These are phyloP conservation scores for Plenodomus tracheiphilus DNA, from an alignment of 2,329 filamentous ascomycete species.

Conservation along the genomic window DNA sequence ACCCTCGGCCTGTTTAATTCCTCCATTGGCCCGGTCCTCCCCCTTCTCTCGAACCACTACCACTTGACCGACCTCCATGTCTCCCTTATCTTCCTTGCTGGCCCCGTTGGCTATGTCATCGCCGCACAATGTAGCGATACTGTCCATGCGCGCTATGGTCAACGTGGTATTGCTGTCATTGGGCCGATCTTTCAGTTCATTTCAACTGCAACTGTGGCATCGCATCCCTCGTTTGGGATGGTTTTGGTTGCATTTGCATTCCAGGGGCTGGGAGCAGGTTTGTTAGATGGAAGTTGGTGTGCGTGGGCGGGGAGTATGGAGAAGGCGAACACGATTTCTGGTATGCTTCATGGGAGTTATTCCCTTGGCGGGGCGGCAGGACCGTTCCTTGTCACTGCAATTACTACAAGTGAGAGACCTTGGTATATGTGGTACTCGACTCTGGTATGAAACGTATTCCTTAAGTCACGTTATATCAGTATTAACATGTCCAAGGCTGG, in stretches of 20 bases:
- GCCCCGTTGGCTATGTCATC: constrained; percentile 50
- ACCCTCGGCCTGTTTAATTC: constrained; percentile 53
- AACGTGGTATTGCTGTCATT: constrained; percentile 48
- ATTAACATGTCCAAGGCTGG: constrained; percentile 4
- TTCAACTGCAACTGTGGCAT: constrained; percentile 30
- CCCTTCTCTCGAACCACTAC: constrained; percentile 47
- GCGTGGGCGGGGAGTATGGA: constrained; percentile 50
- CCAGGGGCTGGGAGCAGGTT: constrained; percentile 45
- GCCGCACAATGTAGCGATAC: constrained; percentile 47
- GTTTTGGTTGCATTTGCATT: constrained; percentile 38
- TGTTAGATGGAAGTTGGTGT: constrained; percentile 52
- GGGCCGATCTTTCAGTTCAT: constrained; percentile 46
- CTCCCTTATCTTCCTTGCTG: constrained; percentile 51
- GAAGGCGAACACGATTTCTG: constrained; percentile 47
- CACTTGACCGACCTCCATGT: constrained; percentile 48
- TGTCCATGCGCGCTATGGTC: constrained; percentile 48
- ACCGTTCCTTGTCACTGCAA: constrained; percentile 41
- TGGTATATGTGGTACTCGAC: constrained; percentile 50
- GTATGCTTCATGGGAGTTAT: constrained; percentile 48
- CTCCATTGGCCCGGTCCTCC: constrained; percentile 41
- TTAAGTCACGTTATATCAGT: neutral
- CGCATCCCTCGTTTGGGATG: constrained; percentile 37
- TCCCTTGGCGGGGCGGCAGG: constrained; percentile 46
- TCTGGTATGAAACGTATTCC: constrained; percentile 34
- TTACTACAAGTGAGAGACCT: constrained; percentile 22